Conservation (phyloP, 768 basidiomycete genomes). For the Suillus fuscotomentosus region DNA sequence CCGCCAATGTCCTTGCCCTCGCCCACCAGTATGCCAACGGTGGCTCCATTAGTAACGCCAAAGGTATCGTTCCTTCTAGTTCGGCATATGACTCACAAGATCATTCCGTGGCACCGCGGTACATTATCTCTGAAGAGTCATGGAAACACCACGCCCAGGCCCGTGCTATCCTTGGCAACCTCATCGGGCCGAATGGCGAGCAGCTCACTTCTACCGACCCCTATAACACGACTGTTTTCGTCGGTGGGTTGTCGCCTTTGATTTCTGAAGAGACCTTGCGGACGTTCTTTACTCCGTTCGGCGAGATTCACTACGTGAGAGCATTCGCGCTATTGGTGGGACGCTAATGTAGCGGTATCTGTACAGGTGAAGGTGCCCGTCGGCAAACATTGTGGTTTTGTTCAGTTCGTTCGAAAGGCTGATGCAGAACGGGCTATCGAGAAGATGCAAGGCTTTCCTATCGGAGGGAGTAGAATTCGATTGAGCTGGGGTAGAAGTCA, state of each 20-base stretch:
- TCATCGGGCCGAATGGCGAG: slow-evolving; percentile 86
- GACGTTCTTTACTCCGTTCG: slow-evolving; percentile 91
- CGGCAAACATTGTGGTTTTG: slow-evolving; percentile 94
- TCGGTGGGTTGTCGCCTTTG: slow-evolving; percentile 84
- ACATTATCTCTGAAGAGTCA: slow-evolving; percentile 68
- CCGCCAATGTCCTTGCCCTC: slow-evolving; percentile 45
- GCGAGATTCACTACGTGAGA: slow-evolving; percentile 88
- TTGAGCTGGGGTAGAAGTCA: slow-evolving; percentile 94
- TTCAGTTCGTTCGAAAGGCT: slow-evolving; percentile 88
- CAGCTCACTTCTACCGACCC: slow-evolving; percentile 87
- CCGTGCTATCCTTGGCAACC: slow-evolving; percentile 75
- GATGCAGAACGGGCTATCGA: slow-evolving; percentile 93
- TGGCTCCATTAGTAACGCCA: slow-evolving; percentile 29
- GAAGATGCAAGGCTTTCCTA: slow-evolving; percentile 96
- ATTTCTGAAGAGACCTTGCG: slow-evolving; percentile 90
- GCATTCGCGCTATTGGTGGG: slow-evolving; percentile 5
- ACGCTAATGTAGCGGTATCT: slow-evolving; percentile 8
- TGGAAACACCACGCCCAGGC: slow-evolving; percentile 87
- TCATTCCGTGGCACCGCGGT: slow-evolving; percentile 44
- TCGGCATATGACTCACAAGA: slow-evolving; percentile 46
- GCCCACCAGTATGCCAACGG: slow-evolving; percentile 45
- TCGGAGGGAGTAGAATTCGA: slow-evolving; percentile 88
- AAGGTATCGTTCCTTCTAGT: slow-evolving; percentile 27
- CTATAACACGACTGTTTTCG: slow-evolving; percentile 96
- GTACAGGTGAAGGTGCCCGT: slow-evolving; percentile 91